phyloP scores from a whole-genome alignment of 1,284 basidiomycete species.

The Rhizoctonia solani region DNA sequence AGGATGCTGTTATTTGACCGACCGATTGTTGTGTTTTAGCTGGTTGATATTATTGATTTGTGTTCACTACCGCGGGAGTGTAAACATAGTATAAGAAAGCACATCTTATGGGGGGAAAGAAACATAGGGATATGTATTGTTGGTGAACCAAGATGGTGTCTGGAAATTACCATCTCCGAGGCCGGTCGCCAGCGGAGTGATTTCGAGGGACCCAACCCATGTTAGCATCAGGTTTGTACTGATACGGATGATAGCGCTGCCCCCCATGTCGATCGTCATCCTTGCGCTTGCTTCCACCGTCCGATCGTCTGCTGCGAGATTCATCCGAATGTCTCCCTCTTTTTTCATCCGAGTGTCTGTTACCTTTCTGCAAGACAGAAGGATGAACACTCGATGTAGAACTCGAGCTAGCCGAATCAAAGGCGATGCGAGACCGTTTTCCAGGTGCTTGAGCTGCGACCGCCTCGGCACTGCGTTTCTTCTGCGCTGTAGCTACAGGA shows the following conservation, averaged over 20 bases:
- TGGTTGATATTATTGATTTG: constrained; percentile 6
- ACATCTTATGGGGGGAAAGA: background rate
- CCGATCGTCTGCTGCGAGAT: background rate
- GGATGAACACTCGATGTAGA: constrained; percentile 30
- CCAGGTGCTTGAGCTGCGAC: constrained; percentile 54
- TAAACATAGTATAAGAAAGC: background rate
- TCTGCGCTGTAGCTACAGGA: constrained; percentile 54
- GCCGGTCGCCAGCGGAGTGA: constrained; percentile 3
- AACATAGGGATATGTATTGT: background rate
- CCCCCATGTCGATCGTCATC: background rate
- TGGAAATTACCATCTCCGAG: background rate
- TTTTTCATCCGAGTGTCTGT: background rate
- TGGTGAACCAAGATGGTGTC: background rate
- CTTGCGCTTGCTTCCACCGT: background rate
- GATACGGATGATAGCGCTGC: constrained; percentile 19
- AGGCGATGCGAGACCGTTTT: constrained; percentile 63
- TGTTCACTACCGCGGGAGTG: background rate
- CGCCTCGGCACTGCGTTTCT: constrained; percentile 60
- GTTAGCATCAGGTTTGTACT: background rate
- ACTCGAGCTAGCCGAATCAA: constrained; percentile 45
- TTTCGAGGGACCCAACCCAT: constrained; percentile 32
- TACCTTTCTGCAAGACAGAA: background rate
- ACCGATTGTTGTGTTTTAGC: constrained; percentile 19
- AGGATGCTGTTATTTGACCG: constrained; percentile 11
- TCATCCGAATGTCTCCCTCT: background rate